A percentile compares a stretch with the other conserved stretches of the same genome.
Conservation (phyloP, 176 grass and related monocot species). For the Cenchrus fungigraminus region DNA sequence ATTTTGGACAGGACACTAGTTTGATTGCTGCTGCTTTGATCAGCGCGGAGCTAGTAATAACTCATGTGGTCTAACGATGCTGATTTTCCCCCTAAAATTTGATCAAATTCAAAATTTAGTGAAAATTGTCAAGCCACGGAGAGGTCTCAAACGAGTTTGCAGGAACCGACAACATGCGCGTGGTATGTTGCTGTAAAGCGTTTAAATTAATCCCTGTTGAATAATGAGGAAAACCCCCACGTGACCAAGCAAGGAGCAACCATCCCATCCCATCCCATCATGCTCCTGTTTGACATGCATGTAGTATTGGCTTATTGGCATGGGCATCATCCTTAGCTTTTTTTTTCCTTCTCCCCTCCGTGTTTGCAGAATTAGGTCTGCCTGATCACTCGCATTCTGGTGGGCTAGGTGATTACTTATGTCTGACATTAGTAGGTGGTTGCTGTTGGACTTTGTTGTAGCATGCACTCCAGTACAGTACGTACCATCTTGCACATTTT, state of each 20-base stretch:
- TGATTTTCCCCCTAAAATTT: no score
- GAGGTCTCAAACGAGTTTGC: background rate
- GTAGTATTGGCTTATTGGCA: background rate
- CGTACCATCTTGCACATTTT: background rate
- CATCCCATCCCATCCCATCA: slow-evolving; percentile 1
- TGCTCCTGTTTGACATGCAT: background rate
- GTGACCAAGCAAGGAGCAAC: background rate
- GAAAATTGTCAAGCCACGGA: no score
- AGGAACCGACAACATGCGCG: background rate
- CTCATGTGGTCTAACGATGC: no score
- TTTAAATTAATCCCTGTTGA: background rate
- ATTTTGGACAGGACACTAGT: no score
- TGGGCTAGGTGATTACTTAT: background rate
- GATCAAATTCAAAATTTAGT: no score
- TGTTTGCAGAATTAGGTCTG: slow-evolving; percentile 27
- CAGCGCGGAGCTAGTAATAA: no score
- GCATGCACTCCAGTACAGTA: background rate
- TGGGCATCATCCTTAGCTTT: background rate
- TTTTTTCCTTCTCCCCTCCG: background rate
- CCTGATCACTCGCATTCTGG: slow-evolving; percentile 9
- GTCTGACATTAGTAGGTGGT: background rate
- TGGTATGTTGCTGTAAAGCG: background rate
- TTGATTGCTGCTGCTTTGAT: no score
- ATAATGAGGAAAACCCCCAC: background rate
- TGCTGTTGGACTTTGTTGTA: background rate